phyloP scores from a whole-genome alignment of 2,329 filamentous ascomycete species.

The Macrophomina phaseolina region DNA sequence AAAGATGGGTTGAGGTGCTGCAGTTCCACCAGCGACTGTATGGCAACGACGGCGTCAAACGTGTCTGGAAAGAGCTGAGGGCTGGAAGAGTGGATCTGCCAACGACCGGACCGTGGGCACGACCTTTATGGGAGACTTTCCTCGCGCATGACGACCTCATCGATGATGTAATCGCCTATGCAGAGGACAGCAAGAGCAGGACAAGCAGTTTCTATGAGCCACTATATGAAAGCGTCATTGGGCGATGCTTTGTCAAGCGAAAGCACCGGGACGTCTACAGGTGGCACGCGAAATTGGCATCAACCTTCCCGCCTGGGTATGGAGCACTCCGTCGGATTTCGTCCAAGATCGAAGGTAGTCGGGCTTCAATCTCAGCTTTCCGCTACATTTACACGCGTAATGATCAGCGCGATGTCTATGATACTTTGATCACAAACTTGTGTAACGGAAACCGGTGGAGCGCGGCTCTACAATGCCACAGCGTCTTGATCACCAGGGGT shows the following conservation, averaged over 20 bases:
- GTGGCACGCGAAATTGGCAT: slow-evolving; percentile 21
- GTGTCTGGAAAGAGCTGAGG: slow-evolving; percentile 50
- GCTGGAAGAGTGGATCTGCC: slow-evolving; percentile 48
- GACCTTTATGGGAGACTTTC: slow-evolving; percentile 54
- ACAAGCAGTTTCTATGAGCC: slow-evolving; percentile 42
- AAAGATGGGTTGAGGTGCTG: not conserved
- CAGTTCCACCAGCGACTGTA: slow-evolving; percentile 9
- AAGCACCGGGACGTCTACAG: slow-evolving; percentile 21
- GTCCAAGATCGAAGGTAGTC: not conserved
- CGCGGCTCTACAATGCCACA: slow-evolving; percentile 10
- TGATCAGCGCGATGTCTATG: slow-evolving; percentile 48
- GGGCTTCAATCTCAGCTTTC: slow-evolving; percentile 36
- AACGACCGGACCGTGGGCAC: slow-evolving; percentile 44
- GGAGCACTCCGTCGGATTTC: slow-evolving; percentile 16
- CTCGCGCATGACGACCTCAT: slow-evolving; percentile 46
- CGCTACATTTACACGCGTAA: slow-evolving; percentile 47
- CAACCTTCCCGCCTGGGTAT: not conserved
- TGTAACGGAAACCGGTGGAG: not conserved
- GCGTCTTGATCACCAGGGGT: not conserved
- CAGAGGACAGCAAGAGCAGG: slow-evolving; percentile 45
- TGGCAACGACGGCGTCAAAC: not conserved
- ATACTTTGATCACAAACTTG: slow-evolving; percentile 38
- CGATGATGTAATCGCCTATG: slow-evolving; percentile 47
- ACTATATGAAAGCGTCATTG: slow-evolving; percentile 55
- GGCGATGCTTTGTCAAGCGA: slow-evolving; percentile 40